Conservation (phyloP, 495 filamentous ascomycete genomes). For the Peziza echinospora region DNA sequence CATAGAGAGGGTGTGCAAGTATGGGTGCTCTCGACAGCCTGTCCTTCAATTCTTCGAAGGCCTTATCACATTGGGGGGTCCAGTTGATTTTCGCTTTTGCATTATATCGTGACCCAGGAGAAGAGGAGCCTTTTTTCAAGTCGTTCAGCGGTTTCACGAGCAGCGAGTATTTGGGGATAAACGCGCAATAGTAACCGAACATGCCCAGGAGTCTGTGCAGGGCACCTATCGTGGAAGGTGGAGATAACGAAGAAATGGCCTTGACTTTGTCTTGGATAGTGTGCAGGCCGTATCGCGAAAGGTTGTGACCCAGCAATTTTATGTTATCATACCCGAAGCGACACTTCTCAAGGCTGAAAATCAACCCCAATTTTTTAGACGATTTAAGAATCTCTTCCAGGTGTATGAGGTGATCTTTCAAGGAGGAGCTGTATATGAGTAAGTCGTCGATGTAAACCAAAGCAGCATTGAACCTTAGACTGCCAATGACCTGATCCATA, state of each 20-base stretch:
- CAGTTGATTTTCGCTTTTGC: background rate
- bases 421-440: background rate
- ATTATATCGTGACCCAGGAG: background rate
- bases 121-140: background rate
- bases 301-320: background rate
- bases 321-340: background rate
- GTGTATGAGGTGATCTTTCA: background rate
- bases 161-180: conserved; percentile 1
- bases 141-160: background rate
- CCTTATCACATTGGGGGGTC: background rate
- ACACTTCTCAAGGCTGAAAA: background rate
- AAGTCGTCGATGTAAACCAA: conserved; percentile 3
- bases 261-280: conserved; percentile 1
- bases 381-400: background rate
- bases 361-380: background rate
- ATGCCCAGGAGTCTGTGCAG: conserved; percentile 1
- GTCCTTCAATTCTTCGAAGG: background rate
- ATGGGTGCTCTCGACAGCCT: background rate
- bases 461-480: background rate
- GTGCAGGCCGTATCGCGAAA: conserved; percentile 1
- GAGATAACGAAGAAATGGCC: background rate
- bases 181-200: conserved; percentile 3
- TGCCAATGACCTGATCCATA: background rate
- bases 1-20: too few species aligned
- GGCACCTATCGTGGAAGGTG: background rate